These are phyloP conservation scores for Gloeopeniophorella convolvens DNA, from an alignment of 768 basidiomycete species.

Conservation along the genomic window DNA sequence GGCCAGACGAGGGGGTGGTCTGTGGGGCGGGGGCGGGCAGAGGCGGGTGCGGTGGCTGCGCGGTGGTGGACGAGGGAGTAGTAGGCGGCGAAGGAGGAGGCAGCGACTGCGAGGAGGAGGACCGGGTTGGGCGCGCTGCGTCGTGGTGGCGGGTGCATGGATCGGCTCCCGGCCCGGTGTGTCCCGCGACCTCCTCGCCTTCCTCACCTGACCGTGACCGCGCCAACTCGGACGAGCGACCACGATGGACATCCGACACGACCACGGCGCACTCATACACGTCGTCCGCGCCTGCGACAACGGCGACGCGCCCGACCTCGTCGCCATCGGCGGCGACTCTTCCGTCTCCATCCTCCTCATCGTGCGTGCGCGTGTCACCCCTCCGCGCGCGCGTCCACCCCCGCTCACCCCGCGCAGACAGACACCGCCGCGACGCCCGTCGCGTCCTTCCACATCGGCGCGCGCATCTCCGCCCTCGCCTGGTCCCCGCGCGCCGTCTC, in stretches of 20 bases:
- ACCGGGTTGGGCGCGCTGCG: slow-evolving; percentile 52
- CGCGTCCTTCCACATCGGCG: slow-evolving; percentile 70
- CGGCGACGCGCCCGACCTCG: slow-evolving; percentile 58
- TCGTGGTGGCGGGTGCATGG: slow-evolving; percentile 18
- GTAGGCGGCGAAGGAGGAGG: slow-evolving; percentile 53
- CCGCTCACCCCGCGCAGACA: slow-evolving; percentile 32
- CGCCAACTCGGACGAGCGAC: neutral
- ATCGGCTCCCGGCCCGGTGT: neutral
- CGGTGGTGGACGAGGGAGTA: slow-evolving; percentile 48
- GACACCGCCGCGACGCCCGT: slow-evolving; percentile 39
- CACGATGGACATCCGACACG: slow-evolving; percentile 52
- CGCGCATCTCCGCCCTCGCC: slow-evolving; percentile 64
- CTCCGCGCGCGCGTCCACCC: slow-evolving; percentile 13
- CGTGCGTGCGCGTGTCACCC: slow-evolving; percentile 35
- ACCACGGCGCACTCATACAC: slow-evolving; percentile 55
- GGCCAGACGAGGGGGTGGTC: slow-evolving; percentile 65
- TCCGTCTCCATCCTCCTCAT: slow-evolving; percentile 64
- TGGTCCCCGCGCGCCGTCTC: slow-evolving; percentile 71
- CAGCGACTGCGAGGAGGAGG: slow-evolving; percentile 49
- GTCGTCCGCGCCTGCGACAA: slow-evolving; percentile 56
- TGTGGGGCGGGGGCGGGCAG: slow-evolving; percentile 50
- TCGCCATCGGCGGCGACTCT: slow-evolving; percentile 70
- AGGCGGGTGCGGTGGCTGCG: slow-evolving; percentile 53
- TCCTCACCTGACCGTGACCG: neutral
- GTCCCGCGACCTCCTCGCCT: neutral